These are phyloP conservation scores for Collybia sp. DNA, from an alignment of 768 basidiomycete species.

Conservation along the genomic window DNA sequence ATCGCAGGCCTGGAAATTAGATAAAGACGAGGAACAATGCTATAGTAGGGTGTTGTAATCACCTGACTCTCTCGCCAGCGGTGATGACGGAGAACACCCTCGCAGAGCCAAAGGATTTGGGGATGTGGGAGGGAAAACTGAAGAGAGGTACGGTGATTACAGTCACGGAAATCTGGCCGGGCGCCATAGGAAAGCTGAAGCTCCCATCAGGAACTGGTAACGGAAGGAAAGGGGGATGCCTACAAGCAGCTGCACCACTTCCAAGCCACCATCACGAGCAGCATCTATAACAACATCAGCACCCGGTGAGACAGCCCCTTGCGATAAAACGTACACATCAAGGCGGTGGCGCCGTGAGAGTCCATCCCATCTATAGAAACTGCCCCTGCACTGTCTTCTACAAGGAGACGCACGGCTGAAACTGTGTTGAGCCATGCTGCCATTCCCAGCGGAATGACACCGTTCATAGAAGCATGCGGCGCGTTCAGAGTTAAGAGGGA, in stretches of 20 bases:
- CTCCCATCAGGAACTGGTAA: neutral
- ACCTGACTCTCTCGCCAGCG: constrained; percentile 60
- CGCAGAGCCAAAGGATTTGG: constrained; percentile 65
- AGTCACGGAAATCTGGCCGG: constrained; percentile 68
- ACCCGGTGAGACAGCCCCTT: constrained; percentile 11
- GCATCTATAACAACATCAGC: constrained; percentile 46
- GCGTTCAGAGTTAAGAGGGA: constrained; percentile 71
- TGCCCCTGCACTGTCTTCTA: constrained; percentile 55
- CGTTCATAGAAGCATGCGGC: constrained; percentile 64
- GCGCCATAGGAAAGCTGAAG: constrained; percentile 63
- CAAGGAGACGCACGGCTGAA: constrained; percentile 53
- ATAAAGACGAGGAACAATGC: constrained; percentile 5
- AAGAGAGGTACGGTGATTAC: constrained; percentile 66
- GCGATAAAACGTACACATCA: constrained; percentile 66
- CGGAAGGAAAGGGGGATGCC: constrained; percentile 15
- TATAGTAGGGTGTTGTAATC: constrained; percentile 17
- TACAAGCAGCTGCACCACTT: constrained; percentile 67
- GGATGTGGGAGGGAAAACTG: constrained; percentile 66
- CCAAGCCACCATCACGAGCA: constrained; percentile 63
- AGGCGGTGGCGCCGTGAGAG: constrained; percentile 67
- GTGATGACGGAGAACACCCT: constrained; percentile 55
- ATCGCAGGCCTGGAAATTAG: constrained; percentile 29
- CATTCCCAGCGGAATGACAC: constrained; percentile 74
- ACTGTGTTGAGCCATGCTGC: constrained; percentile 74
- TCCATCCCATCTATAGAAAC: constrained; percentile 76